These are phyloP conservation scores for Allomyces macrogynus DNA, from an alignment of 192 early-diverging fungal species.

Conservation along the genomic window DNA sequence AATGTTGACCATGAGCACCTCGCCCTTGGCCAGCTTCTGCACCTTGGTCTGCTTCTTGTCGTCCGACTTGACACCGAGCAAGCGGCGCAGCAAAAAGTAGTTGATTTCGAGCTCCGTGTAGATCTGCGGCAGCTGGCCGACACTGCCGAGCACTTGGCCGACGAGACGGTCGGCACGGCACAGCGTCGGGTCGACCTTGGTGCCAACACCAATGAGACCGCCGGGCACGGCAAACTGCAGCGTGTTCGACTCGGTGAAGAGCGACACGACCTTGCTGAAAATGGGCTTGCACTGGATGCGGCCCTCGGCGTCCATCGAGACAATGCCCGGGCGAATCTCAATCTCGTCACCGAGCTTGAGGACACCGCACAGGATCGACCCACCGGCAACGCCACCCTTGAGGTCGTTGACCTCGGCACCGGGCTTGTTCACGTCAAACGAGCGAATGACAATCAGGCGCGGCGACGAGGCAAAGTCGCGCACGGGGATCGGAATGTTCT, in stretches of 20 bases:
- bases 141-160: slow-evolving; percentile 80
- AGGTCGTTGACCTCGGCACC: slow-evolving; percentile 80
- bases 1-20: slow-evolving; percentile 90
- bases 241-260: slow-evolving; percentile 73
- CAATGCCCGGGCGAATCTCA: slow-evolving; percentile 87
- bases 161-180: slow-evolving; percentile 92
- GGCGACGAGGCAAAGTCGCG: slow-evolving; percentile 83
- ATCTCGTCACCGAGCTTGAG: slow-evolving; percentile 81
- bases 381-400: slow-evolving; percentile 95
- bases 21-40: slow-evolving; percentile 69
- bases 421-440: slow-evolving; percentile 98
- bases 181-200: slow-evolving; percentile 81
- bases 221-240: slow-evolving; percentile 98
- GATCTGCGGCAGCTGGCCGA: slow-evolving; percentile 79
- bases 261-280: slow-evolving; percentile 66
- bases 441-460: slow-evolving; percentile 90
- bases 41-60: slow-evolving; percentile 97
- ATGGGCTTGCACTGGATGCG: slow-evolving; percentile 67
- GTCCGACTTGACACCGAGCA: slow-evolving; percentile 91
- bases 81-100: slow-evolving; percentile 85
- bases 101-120: slow-evolving; percentile 91
- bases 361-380: slow-evolving; percentile 81
- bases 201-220: slow-evolving; percentile 96
- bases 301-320: slow-evolving; percentile 67
- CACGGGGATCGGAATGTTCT: slow-evolving; percentile 81